phyloP scores from a whole-genome alignment of 2,329 filamentous ascomycete species.

The Scedosporium boydii region DNA sequence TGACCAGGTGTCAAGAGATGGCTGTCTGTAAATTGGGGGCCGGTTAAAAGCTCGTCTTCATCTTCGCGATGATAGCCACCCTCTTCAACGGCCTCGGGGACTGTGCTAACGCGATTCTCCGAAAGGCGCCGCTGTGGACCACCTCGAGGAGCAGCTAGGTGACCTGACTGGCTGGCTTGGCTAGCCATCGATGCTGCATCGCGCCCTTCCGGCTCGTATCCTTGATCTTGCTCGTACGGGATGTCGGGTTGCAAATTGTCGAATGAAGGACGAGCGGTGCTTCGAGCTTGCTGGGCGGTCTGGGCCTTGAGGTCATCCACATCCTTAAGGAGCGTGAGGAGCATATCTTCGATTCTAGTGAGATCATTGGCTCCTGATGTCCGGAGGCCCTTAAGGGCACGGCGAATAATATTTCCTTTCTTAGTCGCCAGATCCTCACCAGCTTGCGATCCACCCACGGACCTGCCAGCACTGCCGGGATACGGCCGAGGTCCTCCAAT shows the following conservation, averaged over 20 bases:
- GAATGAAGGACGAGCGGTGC: conserved; percentile 52
- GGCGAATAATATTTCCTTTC: conserved; percentile 87
- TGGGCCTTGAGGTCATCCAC: conserved; percentile 73
- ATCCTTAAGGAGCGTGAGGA: conserved; percentile 84
- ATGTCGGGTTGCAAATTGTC: conserved; percentile 70
- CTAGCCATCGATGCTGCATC: conserved; percentile 30
- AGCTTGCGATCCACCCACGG: conserved; percentile 44
- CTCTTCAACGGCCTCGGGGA: conserved; percentile 75
- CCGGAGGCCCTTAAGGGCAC: conserved; percentile 84
- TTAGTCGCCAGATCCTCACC: conserved; percentile 58
- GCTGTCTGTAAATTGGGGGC: conserved; percentile 48
- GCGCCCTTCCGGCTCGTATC: conserved; percentile 52
- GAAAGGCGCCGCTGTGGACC: conserved; percentile 46
- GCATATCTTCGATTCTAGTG: conserved; percentile 79
- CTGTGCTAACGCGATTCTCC: conserved; percentile 81
- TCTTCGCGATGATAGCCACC: conserved; percentile 14
- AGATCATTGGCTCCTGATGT: conserved; percentile 83
- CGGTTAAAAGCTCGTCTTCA: conserved; percentile 21
- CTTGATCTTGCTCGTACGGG: conserved; percentile 51
- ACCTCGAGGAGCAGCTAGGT: conserved; percentile 48
- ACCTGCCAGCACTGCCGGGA: conserved; percentile 55
- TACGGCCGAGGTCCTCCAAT: conserved; percentile 81
- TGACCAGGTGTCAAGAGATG: conserved; percentile 56
- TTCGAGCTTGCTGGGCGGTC: conserved; percentile 31
- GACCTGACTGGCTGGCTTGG: conserved; percentile 66